Conservation (phyloP, 2,329 filamentous ascomycete species). For the Gremmenia infestans region DNA sequence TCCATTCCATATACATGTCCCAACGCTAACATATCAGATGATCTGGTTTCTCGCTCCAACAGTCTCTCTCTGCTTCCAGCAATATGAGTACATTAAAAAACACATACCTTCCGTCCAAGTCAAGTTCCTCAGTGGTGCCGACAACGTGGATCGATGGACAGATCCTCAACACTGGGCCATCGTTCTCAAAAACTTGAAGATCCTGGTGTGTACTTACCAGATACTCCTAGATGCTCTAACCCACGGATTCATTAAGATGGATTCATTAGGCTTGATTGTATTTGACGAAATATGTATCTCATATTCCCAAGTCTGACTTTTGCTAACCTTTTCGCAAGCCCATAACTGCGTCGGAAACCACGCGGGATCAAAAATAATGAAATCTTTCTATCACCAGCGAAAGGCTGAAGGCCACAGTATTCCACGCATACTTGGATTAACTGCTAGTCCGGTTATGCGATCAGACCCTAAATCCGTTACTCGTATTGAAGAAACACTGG, state of each 20-base stretch:
- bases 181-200: conserved; percentile 48
- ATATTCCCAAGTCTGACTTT: not conserved
- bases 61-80: conserved; percentile 62
- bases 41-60: conserved; percentile 74
- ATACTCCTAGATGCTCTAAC: conserved; percentile 54
- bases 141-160: conserved; percentile 58
- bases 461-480: conserved; percentile 22
- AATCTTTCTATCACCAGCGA: conserved; percentile 26
- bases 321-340: conserved; percentile 15
- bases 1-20: not conserved
- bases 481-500: conserved; percentile 47
- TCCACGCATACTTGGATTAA: conserved; percentile 30
- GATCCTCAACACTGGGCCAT: conserved; percentile 55
- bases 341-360: conserved; percentile 31
- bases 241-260: conserved; percentile 56
- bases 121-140: conserved; percentile 46
- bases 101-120: conserved; percentile 53
- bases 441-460: conserved; percentile 31
- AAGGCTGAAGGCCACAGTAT: conserved; percentile 14
- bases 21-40: conserved; percentile 34
- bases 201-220: conserved; percentile 59
- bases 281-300: conserved; percentile 57
- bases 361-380: conserved; percentile 30
- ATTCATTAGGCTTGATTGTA: conserved; percentile 50
- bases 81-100: conserved; percentile 52